phyloP scores from a whole-genome alignment of 2,329 filamentous ascomycete species.

The Aspergillus quadricinctus region DNA sequence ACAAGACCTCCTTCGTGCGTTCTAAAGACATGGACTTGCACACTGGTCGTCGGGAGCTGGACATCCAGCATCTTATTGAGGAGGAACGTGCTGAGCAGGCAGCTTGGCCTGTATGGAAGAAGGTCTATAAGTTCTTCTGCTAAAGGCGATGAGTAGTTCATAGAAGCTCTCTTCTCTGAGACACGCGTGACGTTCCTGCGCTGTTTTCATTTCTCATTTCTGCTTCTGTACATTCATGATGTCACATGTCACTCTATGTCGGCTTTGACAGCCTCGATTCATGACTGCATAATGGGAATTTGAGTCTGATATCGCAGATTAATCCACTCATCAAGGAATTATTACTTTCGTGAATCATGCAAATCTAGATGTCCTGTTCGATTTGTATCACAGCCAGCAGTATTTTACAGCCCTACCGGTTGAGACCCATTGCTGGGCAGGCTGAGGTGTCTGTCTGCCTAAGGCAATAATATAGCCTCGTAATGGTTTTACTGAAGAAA shows the following conservation, averaged over 20 bases:
- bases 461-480: conserved; percentile 1
- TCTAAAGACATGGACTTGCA: conserved; percentile 77
- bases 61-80: conserved; percentile 70
- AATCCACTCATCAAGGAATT: neutral
- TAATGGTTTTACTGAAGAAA: neutral
- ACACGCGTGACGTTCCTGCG: conserved; percentile 4
- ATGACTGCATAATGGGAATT: neutral
- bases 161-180: conserved; percentile 1
- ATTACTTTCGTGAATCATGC: neutral
- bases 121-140: conserved; percentile 67
- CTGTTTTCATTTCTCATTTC: conserved; percentile 1
- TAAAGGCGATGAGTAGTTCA: conserved; percentile 31
- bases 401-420: neutral
- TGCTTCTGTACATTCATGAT: neutral
- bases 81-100: conserved; percentile 74
- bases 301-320: neutral
- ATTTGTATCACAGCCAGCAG: neutral
- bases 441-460: neutral
- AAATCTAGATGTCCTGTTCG: neutral
- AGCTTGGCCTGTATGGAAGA: conserved; percentile 73
- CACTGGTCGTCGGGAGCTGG: conserved; percentile 80
- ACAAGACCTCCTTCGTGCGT: conserved; percentile 63
- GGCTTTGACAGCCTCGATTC: neutral
- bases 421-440: too few species aligned
- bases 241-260: neutral